Base-by-base conservation (phyloP, 192 early-diverging fungal genomes). In the Linnemannia schmuckeri region DNA sequence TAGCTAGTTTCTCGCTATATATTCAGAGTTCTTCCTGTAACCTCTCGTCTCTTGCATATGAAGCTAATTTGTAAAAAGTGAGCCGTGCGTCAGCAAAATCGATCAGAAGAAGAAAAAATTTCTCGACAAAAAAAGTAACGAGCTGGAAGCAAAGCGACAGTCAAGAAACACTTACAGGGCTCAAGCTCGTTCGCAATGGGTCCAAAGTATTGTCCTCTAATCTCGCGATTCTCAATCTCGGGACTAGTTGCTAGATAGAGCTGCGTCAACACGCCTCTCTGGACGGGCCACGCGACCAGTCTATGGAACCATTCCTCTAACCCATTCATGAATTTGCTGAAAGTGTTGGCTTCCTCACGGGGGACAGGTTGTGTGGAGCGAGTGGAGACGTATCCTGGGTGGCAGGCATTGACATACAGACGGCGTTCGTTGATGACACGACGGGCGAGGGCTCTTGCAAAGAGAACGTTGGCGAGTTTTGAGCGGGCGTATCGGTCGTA, bases 401-500 rank as follows among this genome's bases (percentile, higher is more conserved):
- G 70, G 5, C 46, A 54, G 33, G 70, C 35, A n/a, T 78, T 83
- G 6, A 82, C 87, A 18, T 88, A 85, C 40, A 87, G 70, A 1
- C 73, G 38, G n/a, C n/a, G 57, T 47, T 87, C 74, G 12, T 80
- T 79, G n/a, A 70, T 75, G 12, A 88, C 22, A 12, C 76, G 47
- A 8, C 82, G 76, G 27, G 89, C 89, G 12, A 95, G 81, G 27
- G 89, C 77, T n/a, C 72, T 82, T 4, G 90, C 69, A 82, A 92
- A 93, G 10, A 91, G 81, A 38, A 91, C 72, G 55, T 90, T 91
- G 52, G 89, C 83, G 76, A 93, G 77, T 81, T 95, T 95, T 38
- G 89, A 84, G 10, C 87, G 79, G 49, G 76, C 87, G 74, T 93
- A 92, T 27, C 76, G 49, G 20, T 37, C 30, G 4, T 27, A 63